Conservation (phyloP, 202 grass and related monocot species). For the Bolboschoenoplectus hybrid region DNA sequence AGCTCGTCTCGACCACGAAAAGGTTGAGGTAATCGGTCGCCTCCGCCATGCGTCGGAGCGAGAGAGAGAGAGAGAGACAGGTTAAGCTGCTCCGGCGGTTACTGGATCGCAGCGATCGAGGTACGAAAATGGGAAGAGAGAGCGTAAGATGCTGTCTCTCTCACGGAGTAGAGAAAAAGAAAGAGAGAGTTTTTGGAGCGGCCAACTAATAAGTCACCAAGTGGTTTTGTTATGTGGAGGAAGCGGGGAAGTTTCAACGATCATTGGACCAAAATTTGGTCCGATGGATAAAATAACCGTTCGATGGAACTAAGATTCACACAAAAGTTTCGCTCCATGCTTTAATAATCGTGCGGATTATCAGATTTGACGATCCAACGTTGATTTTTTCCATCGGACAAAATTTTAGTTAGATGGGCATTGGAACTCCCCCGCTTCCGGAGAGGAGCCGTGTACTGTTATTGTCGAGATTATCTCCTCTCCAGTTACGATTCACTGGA, state of each 20-base stretch:
- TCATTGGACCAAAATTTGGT: too few species aligned
- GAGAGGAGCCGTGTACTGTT: background rate
- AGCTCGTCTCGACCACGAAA: slow-evolving; percentile 73
- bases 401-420: too few species aligned
- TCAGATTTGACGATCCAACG: too few species aligned
- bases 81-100: slow-evolving; percentile 7
- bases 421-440: too few species aligned
- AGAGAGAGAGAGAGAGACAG: background rate
- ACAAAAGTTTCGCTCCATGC: too few species aligned
- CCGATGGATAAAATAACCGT: too few species aligned
- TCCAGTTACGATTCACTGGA: background rate
- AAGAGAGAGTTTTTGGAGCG: background rate
- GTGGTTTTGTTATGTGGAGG: background rate
- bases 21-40: slow-evolving; percentile 44
- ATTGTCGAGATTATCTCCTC: background rate
- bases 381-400: too few species aligned
- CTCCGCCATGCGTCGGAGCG: slow-evolving; percentile 17
- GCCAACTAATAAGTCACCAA: background rate
- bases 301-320: too few species aligned
- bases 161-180: background rate
- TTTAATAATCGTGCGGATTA: too few species aligned
- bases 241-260: too few species aligned
- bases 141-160: background rate
- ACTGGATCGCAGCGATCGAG: slow-evolving; percentile 7
- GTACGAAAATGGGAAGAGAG: background rate